Evolutionary conservation across 805 yeast species (phyloP).

Genomic region (Kazachstania psychrophila): DNA sequence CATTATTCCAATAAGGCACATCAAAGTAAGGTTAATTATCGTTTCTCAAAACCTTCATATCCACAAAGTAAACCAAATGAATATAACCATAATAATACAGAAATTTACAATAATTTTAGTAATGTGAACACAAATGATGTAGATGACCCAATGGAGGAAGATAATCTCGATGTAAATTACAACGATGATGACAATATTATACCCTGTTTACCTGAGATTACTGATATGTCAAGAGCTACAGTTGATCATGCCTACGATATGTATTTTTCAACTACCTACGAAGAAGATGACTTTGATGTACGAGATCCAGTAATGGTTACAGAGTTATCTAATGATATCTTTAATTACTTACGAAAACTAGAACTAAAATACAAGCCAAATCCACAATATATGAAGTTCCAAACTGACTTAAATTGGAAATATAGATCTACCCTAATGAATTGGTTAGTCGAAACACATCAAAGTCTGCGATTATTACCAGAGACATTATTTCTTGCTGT

Average conservation of each 20-base stretch:
- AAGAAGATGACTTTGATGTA: constrained; percentile 65
- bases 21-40: too few species aligned
- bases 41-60: too few species aligned
- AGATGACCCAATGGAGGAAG: too few species aligned
- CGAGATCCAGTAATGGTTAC: constrained; percentile 74
- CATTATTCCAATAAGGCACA: neutral
- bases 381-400: constrained; percentile 69
- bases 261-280: constrained; percentile 16
- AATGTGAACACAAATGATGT: too few species aligned
- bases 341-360: constrained; percentile 58
- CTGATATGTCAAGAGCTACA: neutral
- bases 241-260: constrained; percentile 3
- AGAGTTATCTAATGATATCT: constrained; percentile 70
- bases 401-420: constrained; percentile 80
- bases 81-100: too few species aligned
- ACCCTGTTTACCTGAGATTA: constrained; percentile 2
- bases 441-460: constrained; percentile 90
- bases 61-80: too few species aligned
- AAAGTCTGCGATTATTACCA: constrained; percentile 70
- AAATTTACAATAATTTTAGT: too few species aligned
- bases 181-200: neutral
- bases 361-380: constrained; percentile 66
- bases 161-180: constrained; percentile 10
- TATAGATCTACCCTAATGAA: constrained; percentile 76
- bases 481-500: constrained; percentile 80